phyloP scores from a whole-genome alignment of 1,139 yeast genomes.

The Saccharomycopsis phalli region DNA sequence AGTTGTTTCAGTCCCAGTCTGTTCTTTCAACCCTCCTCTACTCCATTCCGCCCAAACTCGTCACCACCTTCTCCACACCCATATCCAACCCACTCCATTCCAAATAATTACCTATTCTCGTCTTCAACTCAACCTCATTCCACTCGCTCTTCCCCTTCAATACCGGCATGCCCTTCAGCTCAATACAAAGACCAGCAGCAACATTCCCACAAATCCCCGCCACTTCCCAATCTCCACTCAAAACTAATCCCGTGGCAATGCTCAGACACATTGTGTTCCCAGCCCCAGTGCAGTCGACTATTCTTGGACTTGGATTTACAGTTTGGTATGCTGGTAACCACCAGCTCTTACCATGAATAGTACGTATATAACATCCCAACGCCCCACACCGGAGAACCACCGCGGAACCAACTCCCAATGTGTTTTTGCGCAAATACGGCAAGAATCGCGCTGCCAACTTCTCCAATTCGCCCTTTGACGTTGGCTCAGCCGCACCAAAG shows the following conservation, averaged over 20 bases:
- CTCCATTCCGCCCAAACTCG: not conserved
- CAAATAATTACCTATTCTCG: constrained; percentile 23
- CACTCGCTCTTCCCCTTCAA: constrained; percentile 34
- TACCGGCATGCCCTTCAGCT: constrained; percentile 65
- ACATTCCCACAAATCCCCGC: constrained; percentile 66
- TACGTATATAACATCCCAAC: constrained; percentile 45
- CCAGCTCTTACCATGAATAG: constrained; percentile 22
- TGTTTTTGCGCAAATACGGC: constrained; percentile 30
- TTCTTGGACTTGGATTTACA: constrained; percentile 31
- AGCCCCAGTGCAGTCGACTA: constrained; percentile 89
- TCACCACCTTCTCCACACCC: not conserved
- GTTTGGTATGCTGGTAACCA: constrained; percentile 71
- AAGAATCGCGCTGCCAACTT: constrained; percentile 37
- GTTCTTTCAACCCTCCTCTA: not conserved
- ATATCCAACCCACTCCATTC: constrained; percentile 12
- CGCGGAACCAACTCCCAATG: constrained; percentile 31
- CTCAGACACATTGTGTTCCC: constrained; percentile 89
- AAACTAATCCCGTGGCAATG: constrained; percentile 49
- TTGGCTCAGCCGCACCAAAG: constrained; percentile 40
- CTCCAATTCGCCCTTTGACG: constrained; percentile 31
- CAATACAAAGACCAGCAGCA: constrained; percentile 74
- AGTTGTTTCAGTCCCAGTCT: not conserved
- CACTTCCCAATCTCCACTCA: constrained; percentile 40
- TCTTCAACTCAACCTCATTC: constrained; percentile 40
- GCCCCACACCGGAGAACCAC: constrained; percentile 65